Base-by-base conservation (phyloP, 768 basidiomycete genomes). In the Plicaturopsis crispa region DNA sequence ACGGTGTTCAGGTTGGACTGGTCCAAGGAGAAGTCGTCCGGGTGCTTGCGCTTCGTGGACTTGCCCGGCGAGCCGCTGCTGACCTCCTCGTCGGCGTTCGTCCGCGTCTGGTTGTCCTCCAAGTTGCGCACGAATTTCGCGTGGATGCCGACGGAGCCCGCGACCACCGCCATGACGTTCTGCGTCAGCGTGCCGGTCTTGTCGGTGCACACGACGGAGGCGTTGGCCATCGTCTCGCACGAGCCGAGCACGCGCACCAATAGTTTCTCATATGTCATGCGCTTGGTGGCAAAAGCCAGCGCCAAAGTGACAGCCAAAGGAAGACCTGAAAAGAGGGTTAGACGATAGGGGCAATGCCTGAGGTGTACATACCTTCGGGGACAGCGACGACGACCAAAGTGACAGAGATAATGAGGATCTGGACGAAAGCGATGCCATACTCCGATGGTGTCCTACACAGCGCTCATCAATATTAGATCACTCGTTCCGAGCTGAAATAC, bases 181-280 rank as follows among this genome's bases (percentile, higher is more conserved):
- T 89, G 84, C 0, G 96, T 99, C 17, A 99, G 80, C 6, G 94
- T 97, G 24, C 94, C 94, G 2, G 92, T 94, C 66, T 94, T 93
- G 70, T 93, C 91, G 11, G 91, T 93, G 62, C 90, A 92, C 3
- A 97, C 77, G 42, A 97, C 92, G 16, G 86, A 93, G 4, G 94
- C 88, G 50, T 97, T 97, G 16, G 88, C 94, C 94, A 98, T 98
- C 0, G 91, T 98, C 64, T 99, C 96, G 60, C 94, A 98, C 10
- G 92, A 92, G 5, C 88, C 88, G 23, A 99, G 77, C 4, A 97
- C 88, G 39, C 94, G 91, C 21, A 98, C 96, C 31, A 99, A 78
- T 0, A 98, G 70, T 38, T 96, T 96, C 60, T 92, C 86, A 52
- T 82, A 75, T 6, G 93, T 88, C 96, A 98, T 98, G n/a, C 94